These are phyloP conservation scores for Apophysomyces trapeziformis DNA, from an alignment of 371 early-diverging fungal genomes.

Conservation along the genomic window DNA sequence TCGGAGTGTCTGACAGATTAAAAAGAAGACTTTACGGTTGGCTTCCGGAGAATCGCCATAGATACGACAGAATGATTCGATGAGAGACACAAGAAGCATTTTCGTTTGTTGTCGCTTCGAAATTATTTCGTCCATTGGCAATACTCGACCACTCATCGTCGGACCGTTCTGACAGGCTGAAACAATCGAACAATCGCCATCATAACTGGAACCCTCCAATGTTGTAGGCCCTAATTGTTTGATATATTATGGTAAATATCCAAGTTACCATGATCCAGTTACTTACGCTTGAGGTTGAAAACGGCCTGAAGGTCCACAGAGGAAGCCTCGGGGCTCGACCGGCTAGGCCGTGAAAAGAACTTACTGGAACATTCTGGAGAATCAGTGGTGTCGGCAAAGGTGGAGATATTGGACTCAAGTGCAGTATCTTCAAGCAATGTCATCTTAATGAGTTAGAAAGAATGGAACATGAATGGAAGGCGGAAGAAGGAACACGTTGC, in stretches of 20 bases:
- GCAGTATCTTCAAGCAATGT: constrained; percentile 6
- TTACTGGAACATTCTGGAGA: constrained; percentile 3
- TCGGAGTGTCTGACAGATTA: constrained; percentile 67
- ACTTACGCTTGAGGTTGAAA: constrained; percentile 1
- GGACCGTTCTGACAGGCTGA: constrained; percentile 9
- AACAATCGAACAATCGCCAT: constrained; percentile 13
- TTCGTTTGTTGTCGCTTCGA: constrained; percentile 66
- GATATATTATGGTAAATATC: too few species aligned
- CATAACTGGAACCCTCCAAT: constrained; percentile 8
- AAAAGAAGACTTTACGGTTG: constrained; percentile 83
- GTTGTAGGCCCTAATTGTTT: not conserved
- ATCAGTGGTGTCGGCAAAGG: not conserved
- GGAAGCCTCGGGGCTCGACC: constrained; percentile 5
- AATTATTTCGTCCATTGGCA: constrained; percentile 6
- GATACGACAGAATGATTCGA: constrained; percentile 84
- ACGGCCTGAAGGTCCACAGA: constrained; percentile 4
- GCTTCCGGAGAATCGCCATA: constrained; percentile 85
- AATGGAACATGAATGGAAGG: constrained; percentile 10
- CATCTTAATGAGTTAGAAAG: not conserved
- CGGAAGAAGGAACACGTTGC: constrained; percentile 7
- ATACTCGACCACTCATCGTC: constrained; percentile 16
- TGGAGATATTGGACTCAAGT: not conserved
- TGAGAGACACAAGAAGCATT: constrained; percentile 71
- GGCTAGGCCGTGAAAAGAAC: constrained; percentile 1
- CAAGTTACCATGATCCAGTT: not conserved